These are phyloP conservation scores for Salvia sclarea DNA, from an alignment of 305 asterid species.

Conservation along the genomic window DNA sequence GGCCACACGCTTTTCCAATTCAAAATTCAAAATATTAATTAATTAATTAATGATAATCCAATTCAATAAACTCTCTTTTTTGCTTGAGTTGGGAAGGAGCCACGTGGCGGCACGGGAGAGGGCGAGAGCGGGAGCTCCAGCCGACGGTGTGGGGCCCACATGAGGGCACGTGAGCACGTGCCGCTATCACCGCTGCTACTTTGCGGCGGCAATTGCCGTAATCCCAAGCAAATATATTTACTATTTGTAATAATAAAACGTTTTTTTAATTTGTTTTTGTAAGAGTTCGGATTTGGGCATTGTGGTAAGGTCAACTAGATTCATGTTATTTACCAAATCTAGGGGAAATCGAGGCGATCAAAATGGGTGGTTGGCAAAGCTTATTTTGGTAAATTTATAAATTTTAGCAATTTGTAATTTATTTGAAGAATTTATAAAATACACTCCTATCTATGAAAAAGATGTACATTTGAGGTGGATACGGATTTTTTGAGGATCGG, in stretches of 20 bases:
- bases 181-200: slow-evolving; percentile 32
- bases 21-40: not conserved
- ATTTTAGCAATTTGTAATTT: too few relatives aligned
- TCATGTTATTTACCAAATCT: not conserved
- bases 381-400: too few relatives aligned
- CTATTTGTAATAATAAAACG: not conserved
- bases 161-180: slow-evolving; percentile 48
- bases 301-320: not conserved
- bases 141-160: slow-evolving; percentile 45
- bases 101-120: slow-evolving; percentile 28
- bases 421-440: too few relatives aligned
- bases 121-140: slow-evolving; percentile 24
- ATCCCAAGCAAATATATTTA: not conserved
- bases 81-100: not conserved
- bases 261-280: not conserved
- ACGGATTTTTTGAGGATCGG: too few relatives aligned
- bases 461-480: too few relatives aligned
- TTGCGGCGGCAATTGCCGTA: slow-evolving; percentile 36
- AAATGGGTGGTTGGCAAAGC: too few relatives aligned
- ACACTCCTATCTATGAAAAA: too few relatives aligned
- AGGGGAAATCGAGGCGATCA: too few relatives aligned
- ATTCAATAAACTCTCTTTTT: too few relatives aligned
- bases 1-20: slow-evolving; percentile 39
- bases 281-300: slow-evolving; percentile 14
- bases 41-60: not conserved